These are phyloP conservation scores for Pichia thaimueangensis DNA, from an alignment of 805 yeast species.

Conservation along the genomic window DNA sequence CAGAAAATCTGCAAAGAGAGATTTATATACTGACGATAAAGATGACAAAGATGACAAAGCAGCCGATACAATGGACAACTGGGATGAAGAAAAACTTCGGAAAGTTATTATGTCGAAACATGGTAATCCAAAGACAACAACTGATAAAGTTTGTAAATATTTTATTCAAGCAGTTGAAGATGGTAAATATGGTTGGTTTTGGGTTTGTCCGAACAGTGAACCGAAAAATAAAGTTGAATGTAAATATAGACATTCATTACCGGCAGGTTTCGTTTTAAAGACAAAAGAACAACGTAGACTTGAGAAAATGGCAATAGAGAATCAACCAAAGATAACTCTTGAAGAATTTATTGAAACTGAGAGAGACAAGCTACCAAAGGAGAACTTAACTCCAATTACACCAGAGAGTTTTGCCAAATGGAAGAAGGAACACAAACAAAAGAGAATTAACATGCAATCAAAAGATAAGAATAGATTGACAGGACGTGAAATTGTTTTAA, in stretches of 20 bases:
- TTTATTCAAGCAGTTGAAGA: slow-evolving; percentile 97
- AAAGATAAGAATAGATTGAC: slow-evolving; percentile 33
- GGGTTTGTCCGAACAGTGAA: slow-evolving; percentile 96
- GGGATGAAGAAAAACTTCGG: slow-evolving; percentile 96
- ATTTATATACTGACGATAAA: slow-evolving; percentile 86
- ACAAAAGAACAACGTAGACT: slow-evolving; percentile 92
- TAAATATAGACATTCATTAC: slow-evolving; percentile 91
- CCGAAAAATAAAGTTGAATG: slow-evolving; percentile 49
- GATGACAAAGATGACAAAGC: slow-evolving; percentile 45
- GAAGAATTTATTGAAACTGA: slow-evolving; percentile 96
- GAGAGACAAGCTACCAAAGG: slow-evolving; percentile 73
- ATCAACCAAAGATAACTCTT: slow-evolving; percentile 82
- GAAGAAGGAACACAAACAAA: slow-evolving; percentile 65
- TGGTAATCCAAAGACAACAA: slow-evolving; percentile 89
- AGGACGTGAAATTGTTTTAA: slow-evolving; percentile 65
- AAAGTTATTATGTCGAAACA: slow-evolving; percentile 84
- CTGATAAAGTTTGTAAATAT: slow-evolving; percentile 88
- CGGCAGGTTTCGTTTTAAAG: slow-evolving; percentile 94
- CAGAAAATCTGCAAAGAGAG: slow-evolving; percentile 83
- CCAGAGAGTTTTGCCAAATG: slow-evolving; percentile 72
- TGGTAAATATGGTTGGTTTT: slow-evolving; percentile 98
- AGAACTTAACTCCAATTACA: slow-evolving; percentile 79
- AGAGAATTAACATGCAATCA: slow-evolving; percentile 37
- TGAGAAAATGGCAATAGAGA: slow-evolving; percentile 78
- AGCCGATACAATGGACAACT: slow-evolving; percentile 84